A percentile compares a stretch with the other conserved stretches of the same genome.
Evolutionary conservation across 2,329 filamentous ascomycete species (phyloP).

Genomic region (Bipolaris bicolor): DNA sequence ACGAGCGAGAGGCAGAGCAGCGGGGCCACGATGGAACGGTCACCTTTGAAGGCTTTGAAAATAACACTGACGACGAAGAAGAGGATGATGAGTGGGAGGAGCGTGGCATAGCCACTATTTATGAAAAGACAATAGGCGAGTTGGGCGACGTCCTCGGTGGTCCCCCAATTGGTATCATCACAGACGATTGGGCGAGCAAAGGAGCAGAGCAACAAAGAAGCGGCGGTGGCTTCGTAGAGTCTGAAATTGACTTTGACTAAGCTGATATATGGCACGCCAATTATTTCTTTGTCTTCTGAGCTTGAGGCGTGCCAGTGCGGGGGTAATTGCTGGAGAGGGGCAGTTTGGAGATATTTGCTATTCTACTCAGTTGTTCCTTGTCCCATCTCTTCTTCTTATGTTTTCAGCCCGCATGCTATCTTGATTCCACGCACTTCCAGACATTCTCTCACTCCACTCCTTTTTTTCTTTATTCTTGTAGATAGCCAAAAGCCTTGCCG

Average conservation of each 20-base stretch:
- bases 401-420: background rate
- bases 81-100: slow-evolving; percentile 47
- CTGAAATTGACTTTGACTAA: slow-evolving; percentile 20
- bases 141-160: slow-evolving; percentile 70
- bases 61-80: slow-evolving; percentile 54
- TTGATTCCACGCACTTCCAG: background rate
- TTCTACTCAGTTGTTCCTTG: background rate
- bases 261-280: background rate
- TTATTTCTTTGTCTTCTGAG: background rate
- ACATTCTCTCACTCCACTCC: background rate
- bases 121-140: slow-evolving; percentile 78
- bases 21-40: slow-evolving; percentile 30
- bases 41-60: slow-evolving; percentile 47
- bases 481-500: background rate
- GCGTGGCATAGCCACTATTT: slow-evolving; percentile 65
- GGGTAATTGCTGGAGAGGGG: background rate
- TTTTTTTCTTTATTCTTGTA: background rate
- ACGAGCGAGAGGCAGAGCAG: slow-evolving; percentile 36
- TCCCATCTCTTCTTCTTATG: background rate
- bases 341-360: background rate
- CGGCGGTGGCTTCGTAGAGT: slow-evolving; percentile 22
- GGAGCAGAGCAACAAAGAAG: slow-evolving; percentile 16
- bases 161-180: slow-evolving; percentile 55
- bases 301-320: background rate
- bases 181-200: slow-evolving; percentile 44